Base-by-base conservation (phyloP, 306 rosid species). In the Abrus precatorius region DNA sequence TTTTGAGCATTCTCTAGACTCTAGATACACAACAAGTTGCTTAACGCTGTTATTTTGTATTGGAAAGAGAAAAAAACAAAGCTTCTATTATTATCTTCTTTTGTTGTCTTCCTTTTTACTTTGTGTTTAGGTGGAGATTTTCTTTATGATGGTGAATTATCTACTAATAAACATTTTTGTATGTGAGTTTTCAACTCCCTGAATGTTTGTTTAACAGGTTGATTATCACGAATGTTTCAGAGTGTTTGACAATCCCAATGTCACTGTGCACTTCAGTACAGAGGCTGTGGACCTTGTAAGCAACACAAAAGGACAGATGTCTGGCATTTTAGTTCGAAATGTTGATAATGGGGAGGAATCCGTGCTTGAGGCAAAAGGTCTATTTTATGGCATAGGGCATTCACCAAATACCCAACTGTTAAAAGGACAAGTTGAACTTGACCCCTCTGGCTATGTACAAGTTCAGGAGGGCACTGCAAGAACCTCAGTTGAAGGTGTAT, bases 121-220 rank as follows among this genome's bases (percentile, higher is more conserved):
- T 40, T 72, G 7, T 49, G 32, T 73, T 73, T 20, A 36, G 44
- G 14, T 60, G 65, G 33, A 68, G 29, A 59, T 69, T 44, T 52
- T 66, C 83, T 73, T 83, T 72, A 74, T 53, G 85, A 56, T 75
- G 88, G 74, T 76, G 79, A 69, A 61, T 82, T 85, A 82, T 79
- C 80, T 81, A 89, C 89, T 90, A 86, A 88, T 89, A 85, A 89
- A 70, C 88, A 72, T 69, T 77, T 20, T 86, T 84, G 88, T 83
- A 84, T 87, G 86, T 89, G 93, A 91, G 92, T 90, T 93, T 93
- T 93, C 97, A 91, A 91, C 93, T 90, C 80, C 94, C 89, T 91
- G 89, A 93, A 93, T 95, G 95, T 91, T 93, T 95, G 91, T 89
- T 90, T 95, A 93, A 95, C 99, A 95, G 97, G 99, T 93, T 95